Base-by-base conservation (phyloP, 2,329 filamentous ascomycete genomes). In the Ophiostoma australiae region DNA sequence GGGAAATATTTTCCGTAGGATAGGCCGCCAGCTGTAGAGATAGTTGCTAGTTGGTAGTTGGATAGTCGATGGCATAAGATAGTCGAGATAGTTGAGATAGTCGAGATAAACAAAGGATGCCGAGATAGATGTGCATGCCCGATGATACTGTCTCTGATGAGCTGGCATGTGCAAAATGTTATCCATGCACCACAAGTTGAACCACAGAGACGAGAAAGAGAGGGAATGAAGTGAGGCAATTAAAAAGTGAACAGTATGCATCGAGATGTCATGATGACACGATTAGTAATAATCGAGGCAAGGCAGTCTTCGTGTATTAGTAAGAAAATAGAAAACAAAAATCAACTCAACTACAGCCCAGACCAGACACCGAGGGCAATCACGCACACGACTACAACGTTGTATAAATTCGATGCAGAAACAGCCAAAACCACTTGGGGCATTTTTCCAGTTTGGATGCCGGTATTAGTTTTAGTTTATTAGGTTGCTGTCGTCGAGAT, bases 1-100 rank as follows among this genome's bases (percentile, higher is more conserved):
- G 66, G 66, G 66, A 48, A 67, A 67, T 67, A 33, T 67, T 33
- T 48, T 31, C 66, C 66, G 66, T 67, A 10, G 17, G 23, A 48
- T 15, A 20, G 31, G 39, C 39, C 2, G 39, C 8, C 5, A 10
- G 15, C 6, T 67, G 66, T 20, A 44, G 17, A 11, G 35, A 48
- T n/a, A 20, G 44, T 48, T 48, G 44, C 6, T 17, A 44, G 15
- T 44, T 17, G 13, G 15, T 44, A 11, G 5, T 41, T 41, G 20
- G 63, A 67, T 66, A 67, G 37, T n/a, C 15, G 44, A 44, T 39
- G 37, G 27, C 27, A 31, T 31, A 31, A 48, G 44, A 20, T 20
- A 15, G 44, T 48, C 17, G 15, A 48, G 44, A 48, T 48, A n/a
- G 44, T n/a, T 5, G 44, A 48, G 44, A 48, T 48, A 48, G 13